Evolutionary conservation across 208 protist species (phyloP).

Genomic region (Herpetomonas tarakana): DNA sequence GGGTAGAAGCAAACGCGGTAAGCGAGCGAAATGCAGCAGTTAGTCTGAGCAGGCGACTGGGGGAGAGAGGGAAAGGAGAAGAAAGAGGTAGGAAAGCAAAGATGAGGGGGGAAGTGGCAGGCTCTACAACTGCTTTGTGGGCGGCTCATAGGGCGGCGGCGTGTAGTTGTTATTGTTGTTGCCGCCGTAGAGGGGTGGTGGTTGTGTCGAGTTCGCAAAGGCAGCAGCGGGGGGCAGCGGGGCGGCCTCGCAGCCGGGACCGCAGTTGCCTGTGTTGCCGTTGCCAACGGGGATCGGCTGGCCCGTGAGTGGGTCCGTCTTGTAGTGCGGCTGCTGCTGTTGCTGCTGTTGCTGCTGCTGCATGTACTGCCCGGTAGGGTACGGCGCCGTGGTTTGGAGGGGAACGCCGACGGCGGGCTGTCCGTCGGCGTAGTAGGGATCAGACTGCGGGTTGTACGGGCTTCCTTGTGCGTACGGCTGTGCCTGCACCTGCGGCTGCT

Average conservation of each 20-base stretch:
- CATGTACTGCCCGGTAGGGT: slow-evolving; percentile 8
- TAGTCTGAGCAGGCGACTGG: no score
- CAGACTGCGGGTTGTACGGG: no score
- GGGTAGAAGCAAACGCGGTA: no score
- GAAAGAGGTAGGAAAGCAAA: no score
- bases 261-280: background rate
- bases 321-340: slow-evolving; percentile 4
- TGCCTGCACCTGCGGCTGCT: slow-evolving; percentile 2
- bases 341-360: slow-evolving; percentile 9
- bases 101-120: no score
- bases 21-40: no score
- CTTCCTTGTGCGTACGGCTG: no score
- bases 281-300: background rate
- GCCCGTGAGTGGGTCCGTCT: background rate
- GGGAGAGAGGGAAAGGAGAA: no score
- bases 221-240: background rate
- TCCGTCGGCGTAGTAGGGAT: background rate
- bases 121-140: no score
- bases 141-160: no score
- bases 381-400: background rate
- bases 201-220: background rate
- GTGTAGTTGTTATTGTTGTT: no score
- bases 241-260: background rate
- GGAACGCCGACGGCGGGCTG: slow-evolving; percentile 1
- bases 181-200: background rate